A percentile compares a stretch with the other conserved stretches of the same genome.
Conservation (phyloP, 192 early-diverging fungal species). For the Entomortierella lignicola region DNA sequence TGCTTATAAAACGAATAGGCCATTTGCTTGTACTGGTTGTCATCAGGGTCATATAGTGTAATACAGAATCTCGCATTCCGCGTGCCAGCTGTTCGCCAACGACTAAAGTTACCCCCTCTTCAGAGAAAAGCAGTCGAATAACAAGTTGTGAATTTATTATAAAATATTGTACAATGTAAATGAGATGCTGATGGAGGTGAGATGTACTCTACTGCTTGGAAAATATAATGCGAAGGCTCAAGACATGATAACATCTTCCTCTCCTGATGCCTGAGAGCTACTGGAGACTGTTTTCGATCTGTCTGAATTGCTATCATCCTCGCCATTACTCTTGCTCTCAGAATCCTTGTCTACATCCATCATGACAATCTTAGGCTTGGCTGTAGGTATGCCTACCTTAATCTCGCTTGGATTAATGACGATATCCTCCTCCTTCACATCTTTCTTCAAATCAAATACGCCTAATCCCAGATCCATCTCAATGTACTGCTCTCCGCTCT, state of each 20-base stretch:
- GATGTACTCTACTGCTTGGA: neutral
- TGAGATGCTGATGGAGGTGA: neutral
- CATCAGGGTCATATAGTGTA: slow-evolving; percentile 73
- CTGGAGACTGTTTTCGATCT: neutral
- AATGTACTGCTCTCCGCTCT: slow-evolving; percentile 62
- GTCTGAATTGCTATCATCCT: slow-evolving; percentile 15
- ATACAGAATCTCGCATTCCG: slow-evolving; percentile 71
- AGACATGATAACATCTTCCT: slow-evolving; percentile 38
- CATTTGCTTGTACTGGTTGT: slow-evolving; percentile 77
- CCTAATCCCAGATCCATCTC: slow-evolving; percentile 66
- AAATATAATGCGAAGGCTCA: neutral
- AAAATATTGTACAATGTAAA: slow-evolving; percentile 33
- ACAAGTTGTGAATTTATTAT: neutral
- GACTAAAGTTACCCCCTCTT: slow-evolving; percentile 43
- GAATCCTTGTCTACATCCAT: slow-evolving; percentile 41
- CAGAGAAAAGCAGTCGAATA: slow-evolving; percentile 15
- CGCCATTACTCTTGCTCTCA: slow-evolving; percentile 1
- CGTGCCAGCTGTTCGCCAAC: slow-evolving; percentile 49
- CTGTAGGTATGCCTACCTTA: neutral
- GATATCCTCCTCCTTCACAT: slow-evolving; percentile 42
- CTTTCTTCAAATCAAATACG: slow-evolving; percentile 60
- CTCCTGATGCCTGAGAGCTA: neutral
- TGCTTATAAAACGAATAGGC: slow-evolving; percentile 51
- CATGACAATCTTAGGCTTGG: slow-evolving; percentile 42
- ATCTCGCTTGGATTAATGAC: slow-evolving; percentile 30